Percentiles rank a stretch among this genome's conserved stretches.
phyloP scores from a whole-genome alignment of 1,139 yeast species.

The Geotrichum siamense region DNA sequence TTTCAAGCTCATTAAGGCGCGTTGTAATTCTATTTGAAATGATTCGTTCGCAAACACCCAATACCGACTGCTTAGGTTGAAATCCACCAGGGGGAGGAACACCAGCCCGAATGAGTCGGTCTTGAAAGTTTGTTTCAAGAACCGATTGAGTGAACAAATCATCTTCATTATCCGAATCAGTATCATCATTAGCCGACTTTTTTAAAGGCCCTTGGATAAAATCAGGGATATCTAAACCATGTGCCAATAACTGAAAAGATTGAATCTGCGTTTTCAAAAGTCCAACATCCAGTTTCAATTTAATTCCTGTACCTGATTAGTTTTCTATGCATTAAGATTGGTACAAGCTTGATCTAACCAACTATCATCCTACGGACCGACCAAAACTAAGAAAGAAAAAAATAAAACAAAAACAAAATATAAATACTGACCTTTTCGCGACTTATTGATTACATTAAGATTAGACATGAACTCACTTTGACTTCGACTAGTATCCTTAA shows the following conservation, averaged over 20 bases:
- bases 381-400: too few species aligned
- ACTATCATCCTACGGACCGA: too few species aligned
- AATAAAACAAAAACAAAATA: neutral
- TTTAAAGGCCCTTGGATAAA: constrained; percentile 28
- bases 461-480: constrained; percentile 37
- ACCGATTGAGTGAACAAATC: constrained; percentile 11
- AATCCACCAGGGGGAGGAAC: constrained; percentile 25
- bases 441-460: constrained; percentile 26
- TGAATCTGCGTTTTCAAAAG: constrained; percentile 60
- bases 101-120: constrained; percentile 33
- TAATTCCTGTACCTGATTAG: neutral
- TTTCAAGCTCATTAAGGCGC: constrained; percentile 69
- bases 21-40: constrained; percentile 46
- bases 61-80: constrained; percentile 21
- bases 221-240: constrained; percentile 67
- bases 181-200: constrained; percentile 33
- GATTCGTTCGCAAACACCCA: constrained; percentile 33
- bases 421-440: constrained; percentile 15
- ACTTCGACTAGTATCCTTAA: constrained; percentile 31
- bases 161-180: constrained; percentile 16
- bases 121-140: constrained; percentile 30
- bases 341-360: too few species aligned
- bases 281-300: constrained; percentile 37
- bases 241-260: constrained; percentile 69
- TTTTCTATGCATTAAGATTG: neutral